Evolutionary conservation across 1,284 basidiomycete genomes (phyloP).

Genomic region (Ceratobasidium sp.): DNA sequence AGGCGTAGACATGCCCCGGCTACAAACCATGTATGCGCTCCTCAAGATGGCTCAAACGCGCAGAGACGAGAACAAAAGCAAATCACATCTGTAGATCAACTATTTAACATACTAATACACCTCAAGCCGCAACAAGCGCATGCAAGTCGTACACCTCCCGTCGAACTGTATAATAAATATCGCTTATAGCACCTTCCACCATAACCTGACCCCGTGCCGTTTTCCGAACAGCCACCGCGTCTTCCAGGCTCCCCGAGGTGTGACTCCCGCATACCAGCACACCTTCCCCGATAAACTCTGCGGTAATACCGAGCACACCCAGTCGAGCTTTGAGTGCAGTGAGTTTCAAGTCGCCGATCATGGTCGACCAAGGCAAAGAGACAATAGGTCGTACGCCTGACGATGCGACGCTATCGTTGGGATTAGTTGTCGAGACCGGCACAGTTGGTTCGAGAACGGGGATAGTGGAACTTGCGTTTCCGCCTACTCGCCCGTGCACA

Average conservation of each 20-base stretch:
- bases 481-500: conserved; percentile 82
- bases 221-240: conserved; percentile 88
- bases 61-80: conserved; percentile 46
- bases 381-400: conserved; percentile 50
- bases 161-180: conserved; percentile 85
- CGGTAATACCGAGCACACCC: conserved; percentile 74
- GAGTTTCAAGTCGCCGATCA: conserved; percentile 94
- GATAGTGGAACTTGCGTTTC: conserved; percentile 76
- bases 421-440: conserved; percentile 10
- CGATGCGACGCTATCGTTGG: conserved; percentile 57
- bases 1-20: conserved; percentile 53
- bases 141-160: conserved; percentile 88
- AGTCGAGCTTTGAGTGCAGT: conserved; percentile 83
- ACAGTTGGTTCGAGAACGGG: conserved; percentile 57
- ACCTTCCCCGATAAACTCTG: conserved; percentile 93
- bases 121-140: conserved; percentile 65
- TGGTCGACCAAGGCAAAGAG: conserved; percentile 81
- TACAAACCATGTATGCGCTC: conserved; percentile 55
- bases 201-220: conserved; percentile 81
- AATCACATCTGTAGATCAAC: conserved; percentile 21
- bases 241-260: conserved; percentile 59
- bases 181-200: conserved; percentile 86
- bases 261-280: conserved; percentile 86
- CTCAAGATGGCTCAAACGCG: conserved; percentile 52
- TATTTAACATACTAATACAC: conserved; percentile 5